Evolutionary conservation across 257 asterid species (phyloP).

Genomic region (Scutellaria baicalensis): DNA sequence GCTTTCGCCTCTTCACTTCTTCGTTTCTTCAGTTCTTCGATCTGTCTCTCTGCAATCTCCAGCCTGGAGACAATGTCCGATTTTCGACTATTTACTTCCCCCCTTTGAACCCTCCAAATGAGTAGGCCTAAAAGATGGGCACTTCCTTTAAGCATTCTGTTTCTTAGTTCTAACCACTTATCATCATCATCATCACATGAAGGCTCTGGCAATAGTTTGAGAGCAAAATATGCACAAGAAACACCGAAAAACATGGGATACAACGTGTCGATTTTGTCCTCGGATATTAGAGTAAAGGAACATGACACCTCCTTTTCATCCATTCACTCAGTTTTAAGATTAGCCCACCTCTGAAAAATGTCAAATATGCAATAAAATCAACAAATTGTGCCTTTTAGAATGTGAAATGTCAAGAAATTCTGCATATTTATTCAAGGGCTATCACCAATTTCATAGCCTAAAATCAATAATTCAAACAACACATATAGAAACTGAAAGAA

Average conservation of each 20-base stretch:
- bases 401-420: constrained; percentile 1
- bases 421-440: not conserved
- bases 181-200: constrained; percentile 26
- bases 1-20: constrained; percentile 90
- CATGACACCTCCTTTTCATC: constrained; percentile 43
- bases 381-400: not conserved
- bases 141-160: constrained; percentile 57
- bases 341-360: constrained; percentile 19
- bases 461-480: not conserved
- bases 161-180: constrained; percentile 48
- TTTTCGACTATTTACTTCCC: constrained; percentile 17
- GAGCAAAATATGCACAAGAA: constrained; percentile 73
- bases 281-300: constrained; percentile 25
- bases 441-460: not conserved
- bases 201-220: constrained; percentile 45
- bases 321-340: constrained; percentile 27
- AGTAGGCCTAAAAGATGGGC: constrained; percentile 72
- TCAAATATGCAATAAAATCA: not conserved
- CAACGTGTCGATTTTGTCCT: constrained; percentile 38
- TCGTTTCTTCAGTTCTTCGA: constrained; percentile 47
- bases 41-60: constrained; percentile 40
- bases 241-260: constrained; percentile 61
- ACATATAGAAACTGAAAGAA: not conserved
- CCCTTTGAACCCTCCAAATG: constrained; percentile 53
- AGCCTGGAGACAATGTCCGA: constrained; percentile 40